Evolutionary conservation across 116 monocot species (phyloP), one percentile per base, ranked within the genome.

Genomic region (Iris pallida): DNA sequence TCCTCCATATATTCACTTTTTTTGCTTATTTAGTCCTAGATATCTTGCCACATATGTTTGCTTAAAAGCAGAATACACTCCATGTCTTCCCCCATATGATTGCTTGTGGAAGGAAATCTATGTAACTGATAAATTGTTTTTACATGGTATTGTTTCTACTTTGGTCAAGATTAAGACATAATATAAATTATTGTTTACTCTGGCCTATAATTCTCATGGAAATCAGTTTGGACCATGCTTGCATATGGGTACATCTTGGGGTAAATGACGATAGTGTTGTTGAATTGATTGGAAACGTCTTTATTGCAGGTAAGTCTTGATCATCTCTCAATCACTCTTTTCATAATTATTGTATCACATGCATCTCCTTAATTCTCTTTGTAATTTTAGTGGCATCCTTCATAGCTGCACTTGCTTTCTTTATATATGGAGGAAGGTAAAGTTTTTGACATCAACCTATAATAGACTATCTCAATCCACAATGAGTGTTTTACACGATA

Each of bases 351-450:
- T 53, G 9, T 41, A 13, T 66, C 12, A 40, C 6, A 42, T 66
- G 17, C 49, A 49, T 15, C 47, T 51, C n/a, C n/a, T n/a, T n/a
- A n/a, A 17, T 41, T 47, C 19, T 75, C 47, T 30, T 20, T 74
- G 42, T 70, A 48, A 55, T 71, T 65, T 52, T 69, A 72, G 69
- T 55, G 44, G 78, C 84, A 19, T 86, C 90, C 8, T 74, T 90
- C 48, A 43, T 86, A 55, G 86, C 86, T 58, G 78, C 75, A 43
- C 66, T 90, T 74, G 90, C 86, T 57, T 90, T 90, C 76, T 66
- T 84, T 55, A 10, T 86, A 45, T 90, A 90, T 79, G 90, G 90
- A 63, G 93, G 93, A 86, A 89, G 86, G 93, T 93, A 70, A 73
- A 54, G 13, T 59, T 30, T 30, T 30, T 30, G 30, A 30, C 30